Conservation (phyloP, 108 stramenopile species). For the Cyclotella distinguenda region DNA sequence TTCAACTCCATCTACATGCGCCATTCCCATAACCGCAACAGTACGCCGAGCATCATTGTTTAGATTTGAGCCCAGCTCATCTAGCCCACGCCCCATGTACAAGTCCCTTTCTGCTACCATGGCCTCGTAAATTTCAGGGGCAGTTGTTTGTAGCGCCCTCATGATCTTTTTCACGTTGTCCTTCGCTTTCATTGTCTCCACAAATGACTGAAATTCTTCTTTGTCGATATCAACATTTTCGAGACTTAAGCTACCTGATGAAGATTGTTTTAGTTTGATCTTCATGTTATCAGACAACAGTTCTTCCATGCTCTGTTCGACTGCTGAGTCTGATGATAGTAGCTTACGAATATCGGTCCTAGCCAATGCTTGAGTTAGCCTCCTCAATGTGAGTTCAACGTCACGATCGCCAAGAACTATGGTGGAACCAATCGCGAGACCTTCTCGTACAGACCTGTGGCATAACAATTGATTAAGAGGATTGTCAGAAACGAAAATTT, state of each 20-base stretch:
- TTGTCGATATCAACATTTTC: constrained; percentile 33
- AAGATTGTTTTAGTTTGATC: neutral
- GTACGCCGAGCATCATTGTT: constrained; percentile 18
- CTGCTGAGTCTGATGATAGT: constrained; percentile 32
- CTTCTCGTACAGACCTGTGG: constrained; percentile 46
- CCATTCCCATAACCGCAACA: constrained; percentile 56
- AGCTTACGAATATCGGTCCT: constrained; percentile 48
- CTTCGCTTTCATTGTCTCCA: constrained; percentile 55
- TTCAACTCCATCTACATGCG: constrained; percentile 56
- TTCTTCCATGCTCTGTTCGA: constrained; percentile 42
- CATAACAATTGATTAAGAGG: too few relatives aligned
- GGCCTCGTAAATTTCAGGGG: constrained; percentile 52
- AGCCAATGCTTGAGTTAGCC: constrained; percentile 40
- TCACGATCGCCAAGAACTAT: constrained; percentile 59
- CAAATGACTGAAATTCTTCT: constrained; percentile 39
- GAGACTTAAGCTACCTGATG: constrained; percentile 6
- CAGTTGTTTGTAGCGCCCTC: constrained; percentile 27
- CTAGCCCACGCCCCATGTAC: constrained; percentile 54
- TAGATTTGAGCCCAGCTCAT: constrained; percentile 34
- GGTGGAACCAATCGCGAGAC: constrained; percentile 41
- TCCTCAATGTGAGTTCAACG: constrained; percentile 49
- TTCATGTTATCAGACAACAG: constrained; percentile 35
- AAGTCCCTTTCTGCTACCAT: constrained; percentile 57
- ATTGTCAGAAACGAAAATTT: too few relatives aligned
- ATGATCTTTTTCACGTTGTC: constrained; percentile 54